These are phyloP conservation scores for Cyberlindnera xishuangbannaensis DNA, from an alignment of 805 yeast genomes.

Conservation along the genomic window DNA sequence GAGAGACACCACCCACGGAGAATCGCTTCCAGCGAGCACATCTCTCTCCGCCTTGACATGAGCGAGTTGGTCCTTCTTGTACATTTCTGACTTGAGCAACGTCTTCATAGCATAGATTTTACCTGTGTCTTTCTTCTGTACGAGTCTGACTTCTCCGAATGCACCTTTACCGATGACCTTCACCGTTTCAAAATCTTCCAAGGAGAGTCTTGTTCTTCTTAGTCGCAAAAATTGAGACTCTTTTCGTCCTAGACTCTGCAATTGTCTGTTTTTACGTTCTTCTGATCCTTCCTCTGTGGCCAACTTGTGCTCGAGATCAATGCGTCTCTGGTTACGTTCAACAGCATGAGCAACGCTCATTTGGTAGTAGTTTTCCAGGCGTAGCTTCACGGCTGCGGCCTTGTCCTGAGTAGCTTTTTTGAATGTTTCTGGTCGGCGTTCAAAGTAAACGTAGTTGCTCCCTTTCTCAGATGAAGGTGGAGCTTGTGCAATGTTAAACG, in stretches of 20 bases:
- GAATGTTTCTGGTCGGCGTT: slow-evolving; percentile 27
- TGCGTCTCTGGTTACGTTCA: slow-evolving; percentile 89
- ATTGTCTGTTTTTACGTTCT: slow-evolving; percentile 68
- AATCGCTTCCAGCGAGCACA: slow-evolving; percentile 87
- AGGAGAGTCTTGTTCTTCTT: slow-evolving; percentile 83
- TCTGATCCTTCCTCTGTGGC: slow-evolving; percentile 59
- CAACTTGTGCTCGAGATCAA: slow-evolving; percentile 79
- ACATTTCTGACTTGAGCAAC: slow-evolving; percentile 74
- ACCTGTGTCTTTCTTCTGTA: slow-evolving; percentile 87
- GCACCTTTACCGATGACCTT: slow-evolving; percentile 99
- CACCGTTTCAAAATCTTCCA: slow-evolving; percentile 91
- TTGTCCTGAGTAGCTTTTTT: slow-evolving; percentile 27
- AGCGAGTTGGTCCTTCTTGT: slow-evolving; percentile 88
- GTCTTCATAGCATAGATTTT: slow-evolving; percentile 95
- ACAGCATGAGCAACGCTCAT: slow-evolving; percentile 89
- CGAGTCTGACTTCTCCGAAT: slow-evolving; percentile 94
- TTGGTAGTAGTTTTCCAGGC: slow-evolving; percentile 88
- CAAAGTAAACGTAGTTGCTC: slow-evolving; percentile 24
- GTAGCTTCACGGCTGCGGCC: slow-evolving; percentile 50
- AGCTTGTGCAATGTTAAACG: slow-evolving; percentile 14
- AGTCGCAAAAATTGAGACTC: slow-evolving; percentile 86
- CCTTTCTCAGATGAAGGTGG: slow-evolving; percentile 4
- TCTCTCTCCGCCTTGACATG: slow-evolving; percentile 97
- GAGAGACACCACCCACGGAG: slow-evolving; percentile 93
- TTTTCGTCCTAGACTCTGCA: slow-evolving; percentile 74